Percentiles rank a stretch among this genome's conserved stretches.
Conservation (phyloP, 306 rosid species). For the Castanopsis chinensis region DNA sequence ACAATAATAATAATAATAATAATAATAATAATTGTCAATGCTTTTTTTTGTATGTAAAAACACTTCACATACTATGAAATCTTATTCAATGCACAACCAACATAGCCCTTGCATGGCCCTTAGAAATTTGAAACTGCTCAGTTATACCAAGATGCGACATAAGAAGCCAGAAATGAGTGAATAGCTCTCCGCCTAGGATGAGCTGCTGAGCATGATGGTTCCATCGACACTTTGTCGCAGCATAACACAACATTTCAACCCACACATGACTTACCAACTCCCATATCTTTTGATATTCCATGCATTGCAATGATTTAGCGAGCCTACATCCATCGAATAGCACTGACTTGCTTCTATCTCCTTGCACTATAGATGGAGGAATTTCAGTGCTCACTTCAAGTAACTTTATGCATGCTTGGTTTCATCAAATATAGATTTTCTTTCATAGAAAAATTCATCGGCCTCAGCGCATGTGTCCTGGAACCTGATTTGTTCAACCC, state of each 20-base stretch:
- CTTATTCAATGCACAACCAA: not conserved
- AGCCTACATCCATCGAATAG: constrained; percentile 29
- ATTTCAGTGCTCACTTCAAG: not conserved
- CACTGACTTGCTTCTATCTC: constrained; percentile 35
- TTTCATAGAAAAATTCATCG: constrained; percentile 11
- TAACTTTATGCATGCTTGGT: constrained; percentile 1
- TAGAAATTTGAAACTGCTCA: constrained; percentile 26
- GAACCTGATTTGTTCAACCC: constrained; percentile 29
- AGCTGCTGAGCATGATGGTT: constrained; percentile 31
- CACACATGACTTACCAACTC: constrained; percentile 20
- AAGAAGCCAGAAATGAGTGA: constrained; percentile 31
- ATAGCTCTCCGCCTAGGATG: constrained; percentile 27
- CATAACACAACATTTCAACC: constrained; percentile 32
- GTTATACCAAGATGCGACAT: constrained; percentile 43
- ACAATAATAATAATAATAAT: too few species aligned
- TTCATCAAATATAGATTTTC: not conserved
- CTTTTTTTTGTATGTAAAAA: too few species aligned
- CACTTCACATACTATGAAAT: too few species aligned
- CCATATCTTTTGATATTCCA: constrained; percentile 5
- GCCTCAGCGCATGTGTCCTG: constrained; percentile 44
- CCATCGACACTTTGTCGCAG: constrained; percentile 22
- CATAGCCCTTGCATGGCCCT: constrained; percentile 30
- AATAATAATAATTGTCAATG: too few species aligned
- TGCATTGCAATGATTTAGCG: not conserved
- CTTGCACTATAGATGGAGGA: constrained; percentile 26